A percentile compares a stretch with the other conserved stretches of the same genome.
phyloP scores from a whole-genome alignment of 805 yeast genomes.

The Monosporozyma servazzii region DNA sequence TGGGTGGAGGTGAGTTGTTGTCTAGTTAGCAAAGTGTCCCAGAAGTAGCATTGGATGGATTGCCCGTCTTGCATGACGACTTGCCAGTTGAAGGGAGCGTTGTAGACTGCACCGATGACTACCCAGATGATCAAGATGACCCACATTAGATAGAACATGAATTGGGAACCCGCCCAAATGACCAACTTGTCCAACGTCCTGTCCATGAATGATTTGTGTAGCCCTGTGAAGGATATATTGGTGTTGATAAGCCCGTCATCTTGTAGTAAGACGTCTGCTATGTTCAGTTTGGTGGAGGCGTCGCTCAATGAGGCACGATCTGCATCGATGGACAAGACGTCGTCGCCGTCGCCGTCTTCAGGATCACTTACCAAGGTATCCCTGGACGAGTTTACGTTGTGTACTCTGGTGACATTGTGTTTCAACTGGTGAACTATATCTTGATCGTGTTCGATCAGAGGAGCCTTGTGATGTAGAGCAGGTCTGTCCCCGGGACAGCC shows the following conservation, averaged over 20 bases:
- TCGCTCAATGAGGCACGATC: constrained; percentile 10
- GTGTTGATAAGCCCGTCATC: constrained; percentile 14
- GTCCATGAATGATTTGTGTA: constrained; percentile 17
- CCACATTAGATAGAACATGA: constrained; percentile 24
- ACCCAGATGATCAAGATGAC: constrained; percentile 23
- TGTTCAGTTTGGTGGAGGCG: constrained; percentile 8
- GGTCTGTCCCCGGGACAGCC: constrained; percentile 18
- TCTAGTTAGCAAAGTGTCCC: constrained; percentile 36
- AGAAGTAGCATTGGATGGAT: constrained; percentile 32
- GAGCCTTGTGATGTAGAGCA: constrained; percentile 8
- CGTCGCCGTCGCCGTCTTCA: constrained; percentile 3
- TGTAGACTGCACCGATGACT: constrained; percentile 22
- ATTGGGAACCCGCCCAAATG: constrained; percentile 21
- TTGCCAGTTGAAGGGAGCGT: constrained; percentile 32
- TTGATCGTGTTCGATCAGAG: constrained; percentile 3
- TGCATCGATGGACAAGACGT: background rate
- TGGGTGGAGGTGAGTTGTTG: constrained; percentile 29
- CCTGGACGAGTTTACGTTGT: background rate
- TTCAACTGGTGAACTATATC: background rate
- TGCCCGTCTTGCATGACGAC: constrained; percentile 36
- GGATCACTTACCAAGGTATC: background rate
- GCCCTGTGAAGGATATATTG: constrained; percentile 22
- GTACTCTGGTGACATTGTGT: background rate
- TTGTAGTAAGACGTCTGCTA: constrained; percentile 10
- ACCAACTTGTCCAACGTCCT: constrained; percentile 20